These are phyloP conservation scores for Ophiostoma angusticollis DNA, from an alignment of 2,329 filamentous ascomycete species.

Conservation along the genomic window DNA sequence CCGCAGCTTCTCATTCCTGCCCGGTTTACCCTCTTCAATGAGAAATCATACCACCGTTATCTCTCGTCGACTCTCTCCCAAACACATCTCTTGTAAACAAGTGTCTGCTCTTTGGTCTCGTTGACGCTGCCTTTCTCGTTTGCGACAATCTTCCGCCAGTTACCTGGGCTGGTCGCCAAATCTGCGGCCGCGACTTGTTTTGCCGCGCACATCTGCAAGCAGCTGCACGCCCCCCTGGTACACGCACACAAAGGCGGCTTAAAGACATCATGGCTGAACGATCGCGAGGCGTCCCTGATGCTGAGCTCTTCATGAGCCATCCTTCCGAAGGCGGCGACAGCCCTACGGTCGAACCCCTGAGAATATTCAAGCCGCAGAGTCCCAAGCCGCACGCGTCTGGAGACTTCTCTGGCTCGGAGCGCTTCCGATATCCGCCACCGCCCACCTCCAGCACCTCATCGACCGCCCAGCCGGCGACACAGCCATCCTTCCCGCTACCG, in stretches of 20 bases:
- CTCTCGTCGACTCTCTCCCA: not conserved
- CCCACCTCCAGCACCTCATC: slow-evolving; percentile 21
- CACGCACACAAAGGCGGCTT: not conserved
- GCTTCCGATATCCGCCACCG: slow-evolving; percentile 34
- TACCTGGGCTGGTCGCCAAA: no score
- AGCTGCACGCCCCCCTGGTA: not conserved
- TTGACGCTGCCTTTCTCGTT: not conserved
- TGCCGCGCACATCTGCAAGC: not conserved
- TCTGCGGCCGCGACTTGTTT: not conserved
- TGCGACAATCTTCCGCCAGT: no score
- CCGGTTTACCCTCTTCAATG: no score
- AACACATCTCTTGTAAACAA: not conserved
- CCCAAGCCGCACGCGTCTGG: slow-evolving; percentile 34
- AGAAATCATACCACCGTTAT: no score
- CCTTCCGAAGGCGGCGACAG: slow-evolving; percentile 45
- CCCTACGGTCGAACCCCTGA: slow-evolving; percentile 69
- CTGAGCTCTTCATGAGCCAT: slow-evolving; percentile 69
- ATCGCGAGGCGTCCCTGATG: slow-evolving; percentile 55
- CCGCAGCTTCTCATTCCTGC: no score
- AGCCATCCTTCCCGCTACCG: slow-evolving; percentile 50
- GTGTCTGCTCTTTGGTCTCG: no score
- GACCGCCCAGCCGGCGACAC: slow-evolving; percentile 33
- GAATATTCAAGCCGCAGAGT: slow-evolving; percentile 70
- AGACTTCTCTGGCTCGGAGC: slow-evolving; percentile 23
- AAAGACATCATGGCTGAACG: slow-evolving; percentile 31